A percentile compares a stretch with the other conserved stretches of the same genome.
phyloP scores from a whole-genome alignment of 2,329 filamentous ascomycete genomes.

The Colletotrichum scovillei region DNA sequence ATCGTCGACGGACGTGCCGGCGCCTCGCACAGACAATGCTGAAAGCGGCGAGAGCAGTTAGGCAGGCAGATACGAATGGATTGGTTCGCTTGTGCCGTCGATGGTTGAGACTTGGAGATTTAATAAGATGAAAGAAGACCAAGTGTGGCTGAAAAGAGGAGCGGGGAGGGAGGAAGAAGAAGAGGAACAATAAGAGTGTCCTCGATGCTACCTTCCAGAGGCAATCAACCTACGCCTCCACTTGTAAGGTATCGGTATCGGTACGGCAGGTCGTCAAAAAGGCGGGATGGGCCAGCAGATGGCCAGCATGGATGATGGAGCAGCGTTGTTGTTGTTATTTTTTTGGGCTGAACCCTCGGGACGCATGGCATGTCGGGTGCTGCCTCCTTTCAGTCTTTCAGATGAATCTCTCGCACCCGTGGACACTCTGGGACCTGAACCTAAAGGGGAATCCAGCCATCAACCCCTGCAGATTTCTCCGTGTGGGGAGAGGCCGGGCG shows the following conservation, averaged over 20 bases:
- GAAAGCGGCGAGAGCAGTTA: not conserved
- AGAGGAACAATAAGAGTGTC: not conserved
- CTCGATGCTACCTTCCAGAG: not conserved
- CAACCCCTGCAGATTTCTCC: constrained; percentile 36
- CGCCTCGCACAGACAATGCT: constrained; percentile 25
- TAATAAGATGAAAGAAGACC: not conserved
- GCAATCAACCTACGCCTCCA: no score
- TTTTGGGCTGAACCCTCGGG: constrained; percentile 22
- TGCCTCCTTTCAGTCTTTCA: constrained; percentile 35
- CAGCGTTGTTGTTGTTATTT: constrained; percentile 9
- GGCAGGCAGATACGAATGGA: not conserved
- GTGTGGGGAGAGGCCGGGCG: constrained; percentile 26
- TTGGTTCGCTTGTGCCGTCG: not conserved
- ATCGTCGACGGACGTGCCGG: constrained; percentile 22
- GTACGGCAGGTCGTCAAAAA: not conserved
- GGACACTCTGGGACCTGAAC: not conserved
- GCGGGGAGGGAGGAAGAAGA: not conserved
- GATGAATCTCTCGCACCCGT: constrained; percentile 17
- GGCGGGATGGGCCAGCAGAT: constrained; percentile 6
- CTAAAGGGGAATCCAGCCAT: constrained; percentile 28
- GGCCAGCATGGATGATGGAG: no score
- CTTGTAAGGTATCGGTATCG: not conserved
- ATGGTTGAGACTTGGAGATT: not conserved
- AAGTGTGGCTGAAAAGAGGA: not conserved
- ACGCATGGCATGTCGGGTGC: constrained; percentile 18